Evolutionary conservation across 768 basidiomycete genomes (phyloP).

Genomic region (Grammothele lineata): DNA sequence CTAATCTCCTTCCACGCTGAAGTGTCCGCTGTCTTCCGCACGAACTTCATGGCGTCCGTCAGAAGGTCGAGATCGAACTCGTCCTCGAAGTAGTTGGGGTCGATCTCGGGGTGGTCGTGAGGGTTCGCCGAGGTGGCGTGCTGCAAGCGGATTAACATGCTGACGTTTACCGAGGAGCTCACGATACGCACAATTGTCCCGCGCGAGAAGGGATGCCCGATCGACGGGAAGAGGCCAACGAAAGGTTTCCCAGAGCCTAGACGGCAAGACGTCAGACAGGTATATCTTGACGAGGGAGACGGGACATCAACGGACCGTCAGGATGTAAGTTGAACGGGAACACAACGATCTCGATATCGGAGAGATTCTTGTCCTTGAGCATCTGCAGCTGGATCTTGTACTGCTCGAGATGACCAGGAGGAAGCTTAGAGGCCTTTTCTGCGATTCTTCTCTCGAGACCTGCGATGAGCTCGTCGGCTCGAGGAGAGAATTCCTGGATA

Average conservation of each 20-base stretch:
- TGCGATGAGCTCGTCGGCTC: background rate
- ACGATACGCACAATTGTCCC: conserved; percentile 26
- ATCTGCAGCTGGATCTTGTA: conserved; percentile 20
- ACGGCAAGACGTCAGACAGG: background rate
- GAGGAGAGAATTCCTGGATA: background rate
- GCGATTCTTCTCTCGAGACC: background rate
- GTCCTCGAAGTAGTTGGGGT: conserved; percentile 28
- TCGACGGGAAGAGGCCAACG: conserved; percentile 13
- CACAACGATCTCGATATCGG: conserved; percentile 22
- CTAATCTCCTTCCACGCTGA: conserved; percentile 15
- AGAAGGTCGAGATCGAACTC: conserved; percentile 25
- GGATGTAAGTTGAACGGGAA: conserved; percentile 13
- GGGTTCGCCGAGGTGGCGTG: conserved; percentile 24
- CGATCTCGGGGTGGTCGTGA: conserved; percentile 19
- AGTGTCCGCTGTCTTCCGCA: conserved; percentile 15
- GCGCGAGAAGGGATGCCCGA: conserved; percentile 26
- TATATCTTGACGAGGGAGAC: background rate
- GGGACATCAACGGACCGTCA: background rate
- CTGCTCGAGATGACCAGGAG: conserved; percentile 22
- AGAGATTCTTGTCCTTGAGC: conserved; percentile 13
- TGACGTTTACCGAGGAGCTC: background rate
- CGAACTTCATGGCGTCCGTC: conserved; percentile 25
- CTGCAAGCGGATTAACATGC: conserved; percentile 3
- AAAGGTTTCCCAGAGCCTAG: background rate
- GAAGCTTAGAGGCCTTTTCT: background rate